A percentile compares a stretch with the other conserved stretches of the same genome.
Evolutionary conservation across 495 filamentous ascomycete genomes (phyloP).

Genomic region (Penicillium canescens): DNA sequence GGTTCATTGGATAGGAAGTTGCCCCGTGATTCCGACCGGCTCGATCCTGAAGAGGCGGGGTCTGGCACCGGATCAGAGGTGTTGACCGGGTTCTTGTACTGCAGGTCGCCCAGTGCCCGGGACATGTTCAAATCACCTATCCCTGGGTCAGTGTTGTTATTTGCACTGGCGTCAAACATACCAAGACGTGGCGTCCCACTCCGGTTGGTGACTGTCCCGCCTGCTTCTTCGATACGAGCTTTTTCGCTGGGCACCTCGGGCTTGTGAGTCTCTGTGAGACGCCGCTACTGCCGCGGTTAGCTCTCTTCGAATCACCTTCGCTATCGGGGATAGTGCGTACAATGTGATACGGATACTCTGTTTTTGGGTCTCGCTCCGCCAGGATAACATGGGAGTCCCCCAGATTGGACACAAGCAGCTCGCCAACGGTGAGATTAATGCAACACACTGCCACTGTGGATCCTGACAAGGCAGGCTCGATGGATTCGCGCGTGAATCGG

Average conservation of each 20-base stretch:
- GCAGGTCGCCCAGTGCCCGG: constrained; percentile 43
- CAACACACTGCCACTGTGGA: constrained; percentile 40
- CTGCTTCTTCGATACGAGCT: constrained; percentile 37
- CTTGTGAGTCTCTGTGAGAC: constrained; percentile 39
- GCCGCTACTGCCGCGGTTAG: constrained; percentile 24
- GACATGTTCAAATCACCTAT: constrained; percentile 44
- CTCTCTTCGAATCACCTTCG: neutral
- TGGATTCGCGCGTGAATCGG: constrained; percentile 25
- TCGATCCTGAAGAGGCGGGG: constrained; percentile 21
- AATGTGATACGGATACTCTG: constrained; percentile 31
- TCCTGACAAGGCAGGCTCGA: constrained; percentile 30
- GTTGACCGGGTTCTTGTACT: constrained; percentile 45
- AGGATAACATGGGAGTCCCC: constrained; percentile 44
- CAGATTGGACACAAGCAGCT: constrained; percentile 39
- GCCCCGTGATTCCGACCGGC: constrained; percentile 20
- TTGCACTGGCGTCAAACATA: constrained; percentile 12
- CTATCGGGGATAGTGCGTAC: constrained; percentile 12
- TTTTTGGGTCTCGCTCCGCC: constrained; percentile 32
- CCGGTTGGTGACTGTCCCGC: constrained; percentile 28
- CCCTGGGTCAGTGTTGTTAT: neutral
- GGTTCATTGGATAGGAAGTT: constrained; percentile 39
- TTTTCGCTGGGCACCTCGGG: constrained; percentile 33
- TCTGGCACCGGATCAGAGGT: constrained; percentile 9
- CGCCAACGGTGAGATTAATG: constrained; percentile 36
- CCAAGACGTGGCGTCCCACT: constrained; percentile 35